phyloP scores from a whole-genome alignment of 2,329 filamentous ascomycete genomes.

The Sporothrix globosa region DNA sequence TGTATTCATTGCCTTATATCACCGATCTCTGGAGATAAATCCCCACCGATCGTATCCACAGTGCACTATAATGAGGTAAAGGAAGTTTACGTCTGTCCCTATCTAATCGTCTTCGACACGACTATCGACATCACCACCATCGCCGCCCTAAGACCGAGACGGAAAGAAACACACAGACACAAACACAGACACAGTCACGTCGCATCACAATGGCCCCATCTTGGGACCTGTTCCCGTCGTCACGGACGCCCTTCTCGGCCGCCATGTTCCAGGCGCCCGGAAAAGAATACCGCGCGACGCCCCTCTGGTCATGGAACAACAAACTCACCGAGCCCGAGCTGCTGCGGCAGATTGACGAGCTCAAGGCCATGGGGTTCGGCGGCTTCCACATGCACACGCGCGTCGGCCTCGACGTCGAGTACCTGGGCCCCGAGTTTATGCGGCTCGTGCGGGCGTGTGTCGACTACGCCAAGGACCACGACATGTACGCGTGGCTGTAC shows the following conservation, averaged over 20 bases:
- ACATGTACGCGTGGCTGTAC: conserved; percentile 15
- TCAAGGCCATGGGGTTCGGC: conserved; percentile 13
- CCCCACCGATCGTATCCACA: background rate
- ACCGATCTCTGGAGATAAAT: background rate
- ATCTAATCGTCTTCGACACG: background rate
- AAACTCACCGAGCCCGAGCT: background rate
- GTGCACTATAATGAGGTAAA: background rate
- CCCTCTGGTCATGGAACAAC: conserved; percentile 17
- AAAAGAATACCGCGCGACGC: conserved; percentile 17
- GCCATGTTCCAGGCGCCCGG: conserved; percentile 11
- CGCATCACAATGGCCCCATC: background rate
- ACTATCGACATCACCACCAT: background rate
- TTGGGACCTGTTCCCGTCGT: conserved; percentile 15
- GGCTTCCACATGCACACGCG: conserved; percentile 15
- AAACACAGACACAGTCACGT: background rate
- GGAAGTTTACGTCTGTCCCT: background rate
- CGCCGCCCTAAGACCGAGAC: background rate
- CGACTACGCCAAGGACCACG: conserved; percentile 5
- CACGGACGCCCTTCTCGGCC: conserved; percentile 7
- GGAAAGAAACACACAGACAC: background rate
- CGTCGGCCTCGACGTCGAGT: background rate
- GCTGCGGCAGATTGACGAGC: conserved; percentile 14
- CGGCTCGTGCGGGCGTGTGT: conserved; percentile 10
- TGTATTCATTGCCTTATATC: background rate
- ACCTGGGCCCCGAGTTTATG: conserved; percentile 16